Conservation (phyloP, 2,329 filamentous ascomycete species). For the Fusarium sp. region DNA sequence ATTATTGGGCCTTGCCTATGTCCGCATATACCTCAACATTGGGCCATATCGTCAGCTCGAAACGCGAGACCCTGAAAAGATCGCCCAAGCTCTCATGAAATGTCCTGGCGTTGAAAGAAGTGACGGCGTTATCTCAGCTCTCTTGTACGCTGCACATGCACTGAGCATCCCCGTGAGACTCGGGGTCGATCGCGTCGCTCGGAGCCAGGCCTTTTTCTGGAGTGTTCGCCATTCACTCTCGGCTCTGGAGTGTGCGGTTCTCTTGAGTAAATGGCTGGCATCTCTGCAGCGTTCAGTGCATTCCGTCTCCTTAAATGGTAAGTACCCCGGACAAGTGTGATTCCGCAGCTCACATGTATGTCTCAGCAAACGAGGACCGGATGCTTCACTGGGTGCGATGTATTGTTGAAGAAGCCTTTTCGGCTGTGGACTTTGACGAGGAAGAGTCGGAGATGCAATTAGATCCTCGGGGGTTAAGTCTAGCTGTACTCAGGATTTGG, state of each 20-base stretch:
- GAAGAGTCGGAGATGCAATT: constrained; percentile 10
- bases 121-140: constrained; percentile 59
- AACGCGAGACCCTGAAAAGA: constrained; percentile 54
- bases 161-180: constrained; percentile 66
- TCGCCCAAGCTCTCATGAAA: constrained; percentile 53
- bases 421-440: constrained; percentile 51
- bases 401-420: constrained; percentile 58
- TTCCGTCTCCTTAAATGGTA: constrained; percentile 2
- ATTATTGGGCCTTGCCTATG: constrained; percentile 53
- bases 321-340: neutral
- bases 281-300: neutral
- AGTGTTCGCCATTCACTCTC: constrained; percentile 66
- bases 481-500: constrained; percentile 58
- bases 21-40: constrained; percentile 58
- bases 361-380: constrained; percentile 54
- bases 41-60: constrained; percentile 57
- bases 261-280: constrained; percentile 60
- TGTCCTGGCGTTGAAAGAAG: constrained; percentile 58
- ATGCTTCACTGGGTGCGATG: constrained; percentile 60
- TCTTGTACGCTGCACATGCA: constrained; percentile 65
- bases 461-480: neutral
- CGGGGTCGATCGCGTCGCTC: constrained; percentile 64
- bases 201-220: constrained; percentile 67
- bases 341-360: too few species aligned
- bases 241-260: constrained; percentile 64